Evolutionary conservation across 2,329 filamentous ascomycete species (phyloP), one percentile per base, ranked within the genome.

Genomic region (Fusarium gaditjirri): DNA sequence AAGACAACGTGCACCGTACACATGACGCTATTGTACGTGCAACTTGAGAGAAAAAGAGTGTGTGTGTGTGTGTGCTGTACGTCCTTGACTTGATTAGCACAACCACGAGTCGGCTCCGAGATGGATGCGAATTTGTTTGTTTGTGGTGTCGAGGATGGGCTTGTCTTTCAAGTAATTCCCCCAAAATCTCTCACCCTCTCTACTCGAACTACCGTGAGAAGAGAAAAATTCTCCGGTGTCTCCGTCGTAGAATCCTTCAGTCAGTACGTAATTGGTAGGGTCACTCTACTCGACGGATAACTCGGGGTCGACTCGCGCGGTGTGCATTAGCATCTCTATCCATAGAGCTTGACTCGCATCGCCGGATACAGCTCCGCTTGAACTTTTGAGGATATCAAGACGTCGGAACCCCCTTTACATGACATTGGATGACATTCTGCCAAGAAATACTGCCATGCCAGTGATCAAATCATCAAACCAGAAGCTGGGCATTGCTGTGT

Each of bases 11-110:
- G 65, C 71, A 49, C 66, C 50, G 49, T 60, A 64, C 75, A 67
- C 69, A 76, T 77, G 75, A 68, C 75, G 71, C 71, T 76, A 73
- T 75, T 76, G 69, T 72, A 74, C 68, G 72, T 71, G 68, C 64
- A 46, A 54, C 50, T 66, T 36, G 54, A 73, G 33, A 39, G 23
- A n/a, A 23, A 27, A 27, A 23, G n/a, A 49, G n/a, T n/a, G 38
- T n/a, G 39, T 44, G 46, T 64, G 39, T 53, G 35, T 33, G 31
- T 39, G 63, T 23, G 54, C 33, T 64, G 66, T 68, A 54, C 50
- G 33, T 62, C 59, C 49, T 58, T 55, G 35, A 38, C 33, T 60
- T 29, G 36, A 61, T 56, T 61, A 54, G 54, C 55, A 58, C 38
- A 68, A 27, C 36, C 33, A 47, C 33, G 52, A 49, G 44, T 70